Evolutionary conservation across 2,329 filamentous ascomycete species (phyloP).

Genomic region (Colletotrichum sansevieriae): DNA sequence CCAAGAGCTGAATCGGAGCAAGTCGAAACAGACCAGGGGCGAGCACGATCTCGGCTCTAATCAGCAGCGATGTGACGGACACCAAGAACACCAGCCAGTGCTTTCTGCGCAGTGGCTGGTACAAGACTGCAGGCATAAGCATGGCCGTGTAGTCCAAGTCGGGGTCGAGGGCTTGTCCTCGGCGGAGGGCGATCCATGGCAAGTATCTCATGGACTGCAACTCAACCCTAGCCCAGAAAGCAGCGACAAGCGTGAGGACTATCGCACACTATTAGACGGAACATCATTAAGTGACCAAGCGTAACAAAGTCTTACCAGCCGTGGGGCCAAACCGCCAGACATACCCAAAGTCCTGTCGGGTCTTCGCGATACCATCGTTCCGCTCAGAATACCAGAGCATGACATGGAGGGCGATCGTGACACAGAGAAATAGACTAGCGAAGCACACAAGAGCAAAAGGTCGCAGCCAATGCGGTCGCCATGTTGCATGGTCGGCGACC

Average conservation of each 20-base stretch:
- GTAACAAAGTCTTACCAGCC: neutral
- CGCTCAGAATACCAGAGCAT: no score
- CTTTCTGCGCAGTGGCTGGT: constrained; percentile 8
- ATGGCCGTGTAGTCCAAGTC: constrained; percentile 31
- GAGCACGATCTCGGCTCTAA: constrained; percentile 31
- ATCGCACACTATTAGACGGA: no score
- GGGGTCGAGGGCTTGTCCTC: neutral
- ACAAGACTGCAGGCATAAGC: constrained; percentile 26
- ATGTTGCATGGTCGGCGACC: no score
- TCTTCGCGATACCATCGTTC: no score
- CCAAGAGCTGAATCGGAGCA: neutral
- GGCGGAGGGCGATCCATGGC: no score
- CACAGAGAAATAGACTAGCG: no score
- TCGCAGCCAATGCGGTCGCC: no score
- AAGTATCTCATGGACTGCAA: constrained; percentile 21
- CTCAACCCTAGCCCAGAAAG: constrained; percentile 26
- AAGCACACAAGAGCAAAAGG: no score
- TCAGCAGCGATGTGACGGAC: neutral
- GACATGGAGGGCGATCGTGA: no score
- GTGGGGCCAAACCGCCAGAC: constrained; percentile 22
- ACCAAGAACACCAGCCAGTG: constrained; percentile 23
- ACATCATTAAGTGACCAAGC: no score
- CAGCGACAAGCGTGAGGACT: constrained; percentile 20
- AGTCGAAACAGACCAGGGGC: constrained; percentile 24
- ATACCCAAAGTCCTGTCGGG: constrained; percentile 2